These are phyloP conservation scores for Pochonia chlamydosporia DNA, from an alignment of 2,329 filamentous ascomycete species.

Conservation along the genomic window DNA sequence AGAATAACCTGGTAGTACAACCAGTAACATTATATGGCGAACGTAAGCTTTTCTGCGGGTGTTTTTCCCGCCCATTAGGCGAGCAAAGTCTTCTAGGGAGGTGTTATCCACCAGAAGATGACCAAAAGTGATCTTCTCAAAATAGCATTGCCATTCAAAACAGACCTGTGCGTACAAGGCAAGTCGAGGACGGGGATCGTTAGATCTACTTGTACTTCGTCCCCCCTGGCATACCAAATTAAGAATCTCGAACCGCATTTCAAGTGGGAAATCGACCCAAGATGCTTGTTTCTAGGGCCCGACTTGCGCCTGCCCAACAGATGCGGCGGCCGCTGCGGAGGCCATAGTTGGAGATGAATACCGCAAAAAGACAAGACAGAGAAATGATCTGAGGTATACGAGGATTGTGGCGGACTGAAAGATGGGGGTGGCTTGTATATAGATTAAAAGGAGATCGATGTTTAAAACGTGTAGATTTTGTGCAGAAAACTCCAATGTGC, in stretches of 20 bases:
- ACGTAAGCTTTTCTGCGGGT: not conserved
- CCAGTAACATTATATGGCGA: conserved; percentile 4
- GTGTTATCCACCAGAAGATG: conserved; percentile 6
- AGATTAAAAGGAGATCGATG: not conserved
- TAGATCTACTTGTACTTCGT: no score
- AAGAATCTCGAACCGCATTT: conserved; percentile 4
- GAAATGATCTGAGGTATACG: conserved; percentile 10
- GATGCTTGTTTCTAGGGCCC: conserved; percentile 1
- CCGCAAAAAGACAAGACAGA: not conserved
- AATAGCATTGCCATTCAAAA: conserved; percentile 6
- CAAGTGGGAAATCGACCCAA: conserved; percentile 4
- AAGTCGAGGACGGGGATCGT: no score
- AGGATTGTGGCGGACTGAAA: not conserved
- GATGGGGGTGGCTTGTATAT: not conserved
- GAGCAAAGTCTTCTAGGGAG: conserved; percentile 3
- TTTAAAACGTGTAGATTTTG: not conserved
- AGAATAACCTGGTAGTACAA: conserved; percentile 7
- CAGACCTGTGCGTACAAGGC: conserved; percentile 5
- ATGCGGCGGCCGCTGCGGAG: conserved; percentile 6
- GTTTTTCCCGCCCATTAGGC: conserved; percentile 5
- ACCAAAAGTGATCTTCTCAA: conserved; percentile 7
- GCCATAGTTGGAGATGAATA: conserved; percentile 1
- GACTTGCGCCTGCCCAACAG: conserved; percentile 4
- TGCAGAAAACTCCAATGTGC: no score
- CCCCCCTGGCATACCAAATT: conserved; percentile 1